A percentile compares a stretch with the other conserved stretches of the same genome.
Evolutionary conservation across 208 protist genomes (phyloP).

Genomic region (Endotrypanum monterogeii): DNA sequence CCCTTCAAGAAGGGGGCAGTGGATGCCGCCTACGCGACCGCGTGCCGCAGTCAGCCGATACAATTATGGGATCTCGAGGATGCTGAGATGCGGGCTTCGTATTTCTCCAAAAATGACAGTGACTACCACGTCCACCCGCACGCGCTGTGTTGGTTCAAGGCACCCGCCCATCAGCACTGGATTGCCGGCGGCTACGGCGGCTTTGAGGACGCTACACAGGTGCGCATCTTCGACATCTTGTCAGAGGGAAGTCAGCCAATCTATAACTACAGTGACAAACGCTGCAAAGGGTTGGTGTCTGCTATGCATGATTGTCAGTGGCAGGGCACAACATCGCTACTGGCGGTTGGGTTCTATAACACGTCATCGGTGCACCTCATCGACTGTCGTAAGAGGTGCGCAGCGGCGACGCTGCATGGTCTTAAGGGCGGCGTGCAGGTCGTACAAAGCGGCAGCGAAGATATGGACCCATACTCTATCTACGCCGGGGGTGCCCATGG

Average conservation of each 20-base stretch:
- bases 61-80: slow-evolving; percentile 83
- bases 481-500: slow-evolving; percentile 30
- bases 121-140: slow-evolving; percentile 53
- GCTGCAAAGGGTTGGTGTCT: slow-evolving; percentile 29
- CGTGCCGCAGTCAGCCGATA: slow-evolving; percentile 56
- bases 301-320: slow-evolving; percentile 36
- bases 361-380: slow-evolving; percentile 60
- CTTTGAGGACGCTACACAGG: slow-evolving; percentile 51
- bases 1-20: slow-evolving; percentile 59
- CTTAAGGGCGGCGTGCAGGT: slow-evolving; percentile 22
- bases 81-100: slow-evolving; percentile 63
- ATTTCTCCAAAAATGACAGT: slow-evolving; percentile 58
- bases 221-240: slow-evolving; percentile 76
- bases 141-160: slow-evolving; percentile 45
- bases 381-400: slow-evolving; percentile 53
- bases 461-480: slow-evolving; percentile 25
- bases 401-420: slow-evolving; percentile 51
- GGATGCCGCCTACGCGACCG: slow-evolving; percentile 62
- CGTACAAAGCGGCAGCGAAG: slow-evolving; percentile 21
- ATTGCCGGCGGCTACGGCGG: slow-evolving; percentile 78
- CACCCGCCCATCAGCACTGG: slow-evolving; percentile 15
- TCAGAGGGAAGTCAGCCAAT: slow-evolving; percentile 46
- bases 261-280: slow-evolving; percentile 38
- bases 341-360: slow-evolving; percentile 55
- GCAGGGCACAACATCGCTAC: slow-evolving; percentile 22